phyloP scores from a whole-genome alignment of 768 basidiomycete species.

The Pleurotus platypus region DNA sequence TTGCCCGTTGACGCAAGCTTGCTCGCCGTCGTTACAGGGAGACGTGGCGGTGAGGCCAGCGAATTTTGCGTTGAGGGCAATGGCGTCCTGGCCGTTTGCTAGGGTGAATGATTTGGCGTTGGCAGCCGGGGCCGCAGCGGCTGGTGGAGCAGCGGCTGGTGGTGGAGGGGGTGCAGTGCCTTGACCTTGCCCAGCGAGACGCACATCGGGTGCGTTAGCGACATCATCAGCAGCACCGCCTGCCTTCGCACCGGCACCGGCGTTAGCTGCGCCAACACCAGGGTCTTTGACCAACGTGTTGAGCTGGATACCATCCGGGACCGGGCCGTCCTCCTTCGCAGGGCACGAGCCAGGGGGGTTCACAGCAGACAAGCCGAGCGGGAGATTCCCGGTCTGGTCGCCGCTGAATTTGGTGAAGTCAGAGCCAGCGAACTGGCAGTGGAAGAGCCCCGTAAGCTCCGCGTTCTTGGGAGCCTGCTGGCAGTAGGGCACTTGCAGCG shows the following conservation, averaged over 20 bases:
- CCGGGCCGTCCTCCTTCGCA: constrained; percentile 36
- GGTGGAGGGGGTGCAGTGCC: neutral
- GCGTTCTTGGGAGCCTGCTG: constrained; percentile 43
- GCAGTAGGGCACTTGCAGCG: constrained; percentile 45
- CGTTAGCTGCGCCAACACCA: constrained; percentile 11
- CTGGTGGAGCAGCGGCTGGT: no score
- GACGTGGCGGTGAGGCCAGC: constrained; percentile 11
- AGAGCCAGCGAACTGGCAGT: constrained; percentile 44
- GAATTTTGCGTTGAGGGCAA: constrained; percentile 16
- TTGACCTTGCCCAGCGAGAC: neutral
- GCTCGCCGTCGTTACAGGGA: constrained; percentile 25
- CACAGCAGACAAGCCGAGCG: constrained; percentile 37
- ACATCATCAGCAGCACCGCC: neutral
- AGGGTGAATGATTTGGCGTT: constrained; percentile 2
- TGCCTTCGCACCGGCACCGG: neutral
- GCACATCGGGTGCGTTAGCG: neutral
- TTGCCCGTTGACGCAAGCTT: constrained; percentile 31
- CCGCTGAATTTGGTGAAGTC: constrained; percentile 39
- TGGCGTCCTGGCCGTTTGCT: constrained; percentile 2
- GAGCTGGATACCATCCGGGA: constrained; percentile 43
- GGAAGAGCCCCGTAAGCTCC: constrained; percentile 51
- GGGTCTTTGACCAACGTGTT: constrained; percentile 33
- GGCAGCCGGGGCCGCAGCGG: neutral
- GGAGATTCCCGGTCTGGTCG: constrained; percentile 40
- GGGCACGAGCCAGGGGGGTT: constrained; percentile 45